Base-by-base conservation (phyloP, 2,329 filamentous ascomycete genomes). In the Colletotrichum horii region DNA sequence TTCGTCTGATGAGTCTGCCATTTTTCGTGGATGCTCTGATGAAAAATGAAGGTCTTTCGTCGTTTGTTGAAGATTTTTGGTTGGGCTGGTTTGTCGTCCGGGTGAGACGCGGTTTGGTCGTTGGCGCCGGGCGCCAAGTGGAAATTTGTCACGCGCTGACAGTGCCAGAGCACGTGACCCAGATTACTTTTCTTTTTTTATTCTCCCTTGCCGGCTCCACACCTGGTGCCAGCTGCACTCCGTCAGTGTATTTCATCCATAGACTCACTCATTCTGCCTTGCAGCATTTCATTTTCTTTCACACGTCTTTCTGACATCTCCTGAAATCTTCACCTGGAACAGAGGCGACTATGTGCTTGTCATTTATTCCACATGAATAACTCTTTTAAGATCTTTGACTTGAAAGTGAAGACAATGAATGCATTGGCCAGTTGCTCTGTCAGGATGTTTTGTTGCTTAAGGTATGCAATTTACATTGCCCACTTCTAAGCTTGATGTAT, bases 1-100 rank as follows among this genome's bases (percentile, higher is more conserved):
- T 16, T 73, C 73, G 43, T 75, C 73, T 22, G 73, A 75, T 26
- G 73, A 75, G 14, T 75, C 73, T 28, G 70, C 12, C 73, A 75
- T 75, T 26, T 22, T 43, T 5, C 22, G 8, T 62, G 16, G 28
- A 3, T 36, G 43, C 43, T 67, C 22, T 66, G 58, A 61, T 61
- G 58, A 64, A 64, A 36, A 43, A 24, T n/a, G 26, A 22, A 32
- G 7, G 16, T 14, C 4, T 30, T 16, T 12, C 2, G 8, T 65
- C 24, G 58, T 26, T 32, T 43, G 56, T 70, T 30, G 14, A 26
- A 24, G 28, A 26, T 66, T 22, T 14, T n/a, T 26, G 19, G 34
- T 64, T 38, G 60, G 12, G 60, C 22, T 52, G 62, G 58, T 28
- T n/a, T n/a, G 28, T 30, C 30, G 16, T n/a, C 26, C 19, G 15